Evolutionary conservation across 306 rosid species (phyloP).

Genomic region (Urtica urens): DNA sequence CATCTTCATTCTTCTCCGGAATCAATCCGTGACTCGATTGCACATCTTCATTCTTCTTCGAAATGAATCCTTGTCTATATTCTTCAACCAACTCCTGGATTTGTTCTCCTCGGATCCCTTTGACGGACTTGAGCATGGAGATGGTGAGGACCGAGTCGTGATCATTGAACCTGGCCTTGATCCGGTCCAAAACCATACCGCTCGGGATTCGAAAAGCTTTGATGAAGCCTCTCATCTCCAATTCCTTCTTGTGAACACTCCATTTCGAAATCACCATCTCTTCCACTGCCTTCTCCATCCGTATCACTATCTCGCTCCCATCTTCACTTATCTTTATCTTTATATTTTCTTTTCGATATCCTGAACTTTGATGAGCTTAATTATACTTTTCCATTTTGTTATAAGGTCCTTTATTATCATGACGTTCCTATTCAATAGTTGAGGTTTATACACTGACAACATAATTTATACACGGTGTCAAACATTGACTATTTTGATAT

Average conservation of each 20-base stretch:
- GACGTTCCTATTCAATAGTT: too few species aligned
- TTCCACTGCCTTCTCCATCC: slow-evolving; percentile 48
- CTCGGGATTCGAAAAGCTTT: slow-evolving; percentile 54
- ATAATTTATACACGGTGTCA: background rate
- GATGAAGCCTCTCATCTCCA: slow-evolving; percentile 34
- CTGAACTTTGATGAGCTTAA: too few species aligned
- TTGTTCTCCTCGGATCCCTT: slow-evolving; percentile 32
- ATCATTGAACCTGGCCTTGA: slow-evolving; percentile 49
- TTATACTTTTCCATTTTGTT: too few species aligned
- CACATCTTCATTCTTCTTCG: background rate
- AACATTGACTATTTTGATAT: background rate
- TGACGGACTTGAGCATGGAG: slow-evolving; percentile 47
- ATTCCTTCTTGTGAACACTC: slow-evolving; percentile 40
- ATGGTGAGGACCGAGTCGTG: slow-evolving; percentile 40
- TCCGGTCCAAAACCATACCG: slow-evolving; percentile 49
- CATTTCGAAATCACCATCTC: slow-evolving; percentile 51
- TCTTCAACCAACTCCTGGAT: slow-evolving; percentile 51
- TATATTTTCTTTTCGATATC: slow-evolving; percentile 42
- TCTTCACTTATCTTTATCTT: slow-evolving; percentile 53
- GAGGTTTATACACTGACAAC: background rate
- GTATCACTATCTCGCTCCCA: slow-evolving; percentile 42
- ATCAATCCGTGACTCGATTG: background rate
- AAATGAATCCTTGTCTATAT: background rate
- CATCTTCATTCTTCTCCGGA: background rate
- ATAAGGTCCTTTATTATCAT: too few species aligned